Evolutionary conservation across 306 rosid species (phyloP), one percentile per base, ranked within the genome.

Genomic region (Malus asiatica): DNA sequence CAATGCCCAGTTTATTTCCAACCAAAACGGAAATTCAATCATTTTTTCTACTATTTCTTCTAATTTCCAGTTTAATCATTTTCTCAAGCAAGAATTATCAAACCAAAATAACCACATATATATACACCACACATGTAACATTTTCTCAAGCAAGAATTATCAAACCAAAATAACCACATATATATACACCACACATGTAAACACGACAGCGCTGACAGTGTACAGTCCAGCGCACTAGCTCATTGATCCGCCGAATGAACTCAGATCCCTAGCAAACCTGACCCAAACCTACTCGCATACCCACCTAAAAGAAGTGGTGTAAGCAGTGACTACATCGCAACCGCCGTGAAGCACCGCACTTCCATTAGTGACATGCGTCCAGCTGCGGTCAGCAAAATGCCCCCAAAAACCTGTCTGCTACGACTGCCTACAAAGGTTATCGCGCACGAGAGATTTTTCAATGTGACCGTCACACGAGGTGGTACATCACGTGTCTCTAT

Each of bases 251-350:
- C 89, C 87, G 89, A 91, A 80, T 48, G 8, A 51, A 74, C 46
- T 62, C 74, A 77, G 80, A 81, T 75, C 84, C 80, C 48, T 7
- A 73, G 15, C 46, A 38, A 27, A 51, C n/a, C 58, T 27, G 76
- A 84, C 72, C 87, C 90, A 74, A 55, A 77, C 94, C 88, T 84
- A 85, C 80, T 82, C 25, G 32, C 82, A 46, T 75, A 30, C 25
- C 79, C 8, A 76, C 88, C 94, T 96, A 91, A 93, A 91, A 84
- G 71, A 4, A 10, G 9, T 80, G 81, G 58, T 94, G 96, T 93
- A 88, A 91, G 98, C 94, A 88, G 80, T 93, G 98, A 93, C 96
- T 80, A 81, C 83, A 93, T 77, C 87, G n/a, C 46, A 80, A 81
- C 40, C 58, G 77, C 71, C 95, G 87, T 93, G 87, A 81, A 79